Percentiles rank a stretch among this genome's conserved stretches.
These are phyloP conservation scores for Cercospora citrullina DNA, from an alignment of 2,329 filamentous ascomycete genomes.

Conservation along the genomic window DNA sequence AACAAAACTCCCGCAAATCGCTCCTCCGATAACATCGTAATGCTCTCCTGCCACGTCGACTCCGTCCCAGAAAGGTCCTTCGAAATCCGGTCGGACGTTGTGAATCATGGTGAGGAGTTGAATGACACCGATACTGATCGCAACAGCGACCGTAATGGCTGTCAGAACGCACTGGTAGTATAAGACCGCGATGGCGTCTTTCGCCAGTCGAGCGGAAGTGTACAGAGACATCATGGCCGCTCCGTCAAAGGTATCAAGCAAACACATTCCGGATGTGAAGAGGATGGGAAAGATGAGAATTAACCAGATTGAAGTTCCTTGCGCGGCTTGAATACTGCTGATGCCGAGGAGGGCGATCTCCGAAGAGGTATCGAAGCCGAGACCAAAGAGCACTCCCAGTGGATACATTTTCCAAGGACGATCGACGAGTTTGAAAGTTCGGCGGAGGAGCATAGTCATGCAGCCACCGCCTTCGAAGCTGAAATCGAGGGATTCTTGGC, in stretches of 20 bases:
- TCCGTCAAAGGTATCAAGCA: constrained; percentile 88
- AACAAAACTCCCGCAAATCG: constrained; percentile 82
- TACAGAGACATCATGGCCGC: constrained; percentile 95
- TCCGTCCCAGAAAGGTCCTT: constrained; percentile 86
- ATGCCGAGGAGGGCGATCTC: constrained; percentile 92
- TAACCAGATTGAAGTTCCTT: constrained; percentile 88
- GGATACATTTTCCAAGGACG: constrained; percentile 95
- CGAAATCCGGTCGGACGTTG: constrained; percentile 67
- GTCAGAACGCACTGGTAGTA: constrained; percentile 93
- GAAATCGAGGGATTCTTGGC: constrained; percentile 49
- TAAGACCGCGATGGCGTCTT: constrained; percentile 82
- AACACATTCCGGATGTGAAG: constrained; percentile 94
- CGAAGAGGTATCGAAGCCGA: constrained; percentile 93
- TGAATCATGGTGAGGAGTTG: constrained; percentile 78
- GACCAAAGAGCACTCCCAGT: constrained; percentile 77
- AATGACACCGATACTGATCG: constrained; percentile 79
- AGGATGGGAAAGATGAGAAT: constrained; percentile 88
- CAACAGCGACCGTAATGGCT: constrained; percentile 77
- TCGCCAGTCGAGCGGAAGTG: constrained; percentile 72
- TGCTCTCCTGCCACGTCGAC: constrained; percentile 73
- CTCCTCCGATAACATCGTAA: constrained; percentile 82
- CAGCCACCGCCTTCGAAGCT: constrained; percentile 76
- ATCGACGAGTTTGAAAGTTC: constrained; percentile 72
- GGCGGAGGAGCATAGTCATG: constrained; percentile 68
- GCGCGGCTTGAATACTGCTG: constrained; percentile 78